These are phyloP conservation scores for Saccharomycopsis fermentans DNA, from an alignment of 805 yeast species.

Conservation along the genomic window DNA sequence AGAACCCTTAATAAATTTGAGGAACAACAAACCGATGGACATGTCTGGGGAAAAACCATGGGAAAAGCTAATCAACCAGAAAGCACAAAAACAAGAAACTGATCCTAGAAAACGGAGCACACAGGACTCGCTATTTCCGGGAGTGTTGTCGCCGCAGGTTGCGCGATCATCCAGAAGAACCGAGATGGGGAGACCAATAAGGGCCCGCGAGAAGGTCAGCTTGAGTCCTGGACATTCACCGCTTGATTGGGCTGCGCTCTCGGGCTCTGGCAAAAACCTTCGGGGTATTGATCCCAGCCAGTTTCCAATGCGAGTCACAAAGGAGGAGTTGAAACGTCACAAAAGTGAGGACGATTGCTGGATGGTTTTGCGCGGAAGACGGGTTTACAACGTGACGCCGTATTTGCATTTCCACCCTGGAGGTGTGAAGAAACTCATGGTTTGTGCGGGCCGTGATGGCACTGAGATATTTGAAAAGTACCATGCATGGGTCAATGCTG, in stretches of 20 bases:
- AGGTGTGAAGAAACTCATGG: constrained; percentile 67
- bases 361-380: constrained; percentile 66
- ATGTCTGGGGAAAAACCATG: neutral
- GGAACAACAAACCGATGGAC: too few species aligned
- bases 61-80: neutral
- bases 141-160: constrained; percentile 10
- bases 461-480: constrained; percentile 64
- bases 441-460: constrained; percentile 78
- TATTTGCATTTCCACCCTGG: constrained; percentile 90
- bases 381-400: constrained; percentile 75
- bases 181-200: neutral
- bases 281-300: constrained; percentile 42
- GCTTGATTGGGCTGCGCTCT: constrained; percentile 70
- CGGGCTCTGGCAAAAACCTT: constrained; percentile 38
- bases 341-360: constrained; percentile 61
- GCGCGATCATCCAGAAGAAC: neutral
- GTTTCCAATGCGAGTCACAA: constrained; percentile 48
- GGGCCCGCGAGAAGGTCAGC: constrained; percentile 41
- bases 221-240: constrained; percentile 78
- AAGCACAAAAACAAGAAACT: neutral
- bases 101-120: neutral
- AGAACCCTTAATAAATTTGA: too few species aligned
- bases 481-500: constrained; percentile 76
- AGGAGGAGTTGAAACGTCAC: constrained; percentile 53
- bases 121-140: constrained; percentile 8